These are phyloP conservation scores for Ampelocalamus luodianensis DNA, from an alignment of 176 grass and related monocot genomes.

Conservation along the genomic window DNA sequence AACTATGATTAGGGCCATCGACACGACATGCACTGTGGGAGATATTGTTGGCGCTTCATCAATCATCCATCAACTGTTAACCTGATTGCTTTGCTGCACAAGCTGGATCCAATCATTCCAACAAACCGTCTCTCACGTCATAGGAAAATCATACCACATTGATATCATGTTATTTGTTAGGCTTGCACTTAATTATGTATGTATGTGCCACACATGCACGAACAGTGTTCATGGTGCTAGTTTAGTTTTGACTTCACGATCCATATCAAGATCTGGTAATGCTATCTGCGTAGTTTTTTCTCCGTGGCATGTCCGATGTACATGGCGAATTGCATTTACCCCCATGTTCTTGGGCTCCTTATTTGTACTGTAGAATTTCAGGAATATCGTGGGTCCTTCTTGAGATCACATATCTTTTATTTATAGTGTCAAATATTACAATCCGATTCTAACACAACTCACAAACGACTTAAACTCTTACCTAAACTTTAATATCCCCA, in stretches of 20 bases:
- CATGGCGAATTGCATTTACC: not conserved
- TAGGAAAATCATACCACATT: not conserved
- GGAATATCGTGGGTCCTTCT: too few relatives aligned
- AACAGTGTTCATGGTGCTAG: constrained; percentile 33
- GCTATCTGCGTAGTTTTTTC: not conserved
- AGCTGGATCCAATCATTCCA: constrained; percentile 37
- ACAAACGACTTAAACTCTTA: too few relatives aligned
- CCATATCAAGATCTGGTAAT: not conserved
- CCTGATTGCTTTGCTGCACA: not conserved
- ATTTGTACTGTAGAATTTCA: too few relatives aligned
- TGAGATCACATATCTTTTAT: too few relatives aligned
- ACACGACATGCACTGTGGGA: constrained; percentile 12
- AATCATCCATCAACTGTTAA: constrained; percentile 6
- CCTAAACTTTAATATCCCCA: too few relatives aligned
- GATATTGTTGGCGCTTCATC: not conserved
- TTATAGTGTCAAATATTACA: too few relatives aligned
- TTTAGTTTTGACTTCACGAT: not conserved
- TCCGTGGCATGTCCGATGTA: constrained; percentile 3
- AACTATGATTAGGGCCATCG: constrained; percentile 9
- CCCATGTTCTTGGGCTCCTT: not conserved
- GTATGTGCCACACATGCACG: not conserved
- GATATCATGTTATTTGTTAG: not conserved
- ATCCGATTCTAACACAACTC: too few relatives aligned
- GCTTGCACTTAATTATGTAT: not conserved
- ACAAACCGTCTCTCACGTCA: not conserved